These are phyloP conservation scores for Botrytis porri DNA, from an alignment of 2,329 filamentous ascomycete genomes.

Conservation along the genomic window DNA sequence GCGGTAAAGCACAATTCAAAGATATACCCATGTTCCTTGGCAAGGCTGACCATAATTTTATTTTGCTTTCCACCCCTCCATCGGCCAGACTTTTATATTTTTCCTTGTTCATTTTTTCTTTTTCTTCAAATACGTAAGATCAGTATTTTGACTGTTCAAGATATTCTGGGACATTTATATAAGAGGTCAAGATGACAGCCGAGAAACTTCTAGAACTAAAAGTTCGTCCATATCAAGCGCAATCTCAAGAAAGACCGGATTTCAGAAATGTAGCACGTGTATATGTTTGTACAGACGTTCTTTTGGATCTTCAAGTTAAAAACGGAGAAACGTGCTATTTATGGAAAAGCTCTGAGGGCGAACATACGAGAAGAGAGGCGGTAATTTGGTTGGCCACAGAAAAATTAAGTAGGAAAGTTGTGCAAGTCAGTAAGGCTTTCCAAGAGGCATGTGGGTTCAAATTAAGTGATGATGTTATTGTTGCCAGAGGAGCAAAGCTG, in stretches of 20 bases:
- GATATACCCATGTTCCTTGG: constrained; percentile 6
- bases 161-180: neutral
- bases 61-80: neutral
- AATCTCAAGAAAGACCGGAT: constrained; percentile 35
- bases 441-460: constrained; percentile 71
- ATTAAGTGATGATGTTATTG: constrained; percentile 65
- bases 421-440: constrained; percentile 71
- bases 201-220: constrained; percentile 37
- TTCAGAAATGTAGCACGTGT: constrained; percentile 38
- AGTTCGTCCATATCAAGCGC: constrained; percentile 34
- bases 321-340: constrained; percentile 59
- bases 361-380: constrained; percentile 40
- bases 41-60: constrained; percentile 8
- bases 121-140: neutral
- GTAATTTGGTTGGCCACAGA: constrained; percentile 60
- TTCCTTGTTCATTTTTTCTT: neutral
- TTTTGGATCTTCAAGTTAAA: constrained; percentile 53
- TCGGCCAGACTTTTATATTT: neutral
- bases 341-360: constrained; percentile 39
- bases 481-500: constrained; percentile 52
- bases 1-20: neutral
- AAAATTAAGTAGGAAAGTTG: constrained; percentile 63
- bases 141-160: neutral
- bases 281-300: constrained; percentile 40
- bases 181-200: constrained; percentile 1